phyloP scores from a whole-genome alignment of 129 eudicot species.

The Solidago caesia region DNA sequence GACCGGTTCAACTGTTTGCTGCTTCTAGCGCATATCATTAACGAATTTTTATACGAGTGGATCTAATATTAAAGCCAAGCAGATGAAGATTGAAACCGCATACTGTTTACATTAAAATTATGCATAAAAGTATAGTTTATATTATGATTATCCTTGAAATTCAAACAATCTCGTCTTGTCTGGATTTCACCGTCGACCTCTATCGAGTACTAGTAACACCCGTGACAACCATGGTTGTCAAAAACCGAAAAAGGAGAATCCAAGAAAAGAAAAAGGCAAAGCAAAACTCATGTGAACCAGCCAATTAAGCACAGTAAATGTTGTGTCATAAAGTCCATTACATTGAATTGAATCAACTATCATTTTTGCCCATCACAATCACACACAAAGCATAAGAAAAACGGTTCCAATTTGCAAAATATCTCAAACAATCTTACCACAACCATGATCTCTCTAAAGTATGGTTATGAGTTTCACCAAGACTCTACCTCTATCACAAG shows the following conservation, averaged over 20 bases:
- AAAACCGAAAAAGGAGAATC: background rate
- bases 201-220: conserved; percentile 13
- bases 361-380: background rate
- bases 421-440: background rate
- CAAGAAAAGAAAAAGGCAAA: conserved; percentile 12
- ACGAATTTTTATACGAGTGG: no score
- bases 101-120: no score
- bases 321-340: conserved; percentile 5
- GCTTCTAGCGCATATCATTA: no score
- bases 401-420: background rate
- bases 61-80: no score
- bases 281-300: conserved; percentile 1
- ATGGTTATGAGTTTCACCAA: conserved; percentile 11
- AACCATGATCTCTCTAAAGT: background rate
- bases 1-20: no score
- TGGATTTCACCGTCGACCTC: background rate
- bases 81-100: no score
- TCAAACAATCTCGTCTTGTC: background rate
- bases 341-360: conserved; percentile 12
- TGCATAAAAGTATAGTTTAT: background rate
- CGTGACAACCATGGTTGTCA: conserved; percentile 15
- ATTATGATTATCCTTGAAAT: background rate
- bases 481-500: conserved; percentile 25
- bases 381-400: conserved; percentile 21
- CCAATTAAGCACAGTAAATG: conserved; percentile 8